Conservation (phyloP, 192 early-diverging fungal genomes). For the Coemansia sp. region DNA sequence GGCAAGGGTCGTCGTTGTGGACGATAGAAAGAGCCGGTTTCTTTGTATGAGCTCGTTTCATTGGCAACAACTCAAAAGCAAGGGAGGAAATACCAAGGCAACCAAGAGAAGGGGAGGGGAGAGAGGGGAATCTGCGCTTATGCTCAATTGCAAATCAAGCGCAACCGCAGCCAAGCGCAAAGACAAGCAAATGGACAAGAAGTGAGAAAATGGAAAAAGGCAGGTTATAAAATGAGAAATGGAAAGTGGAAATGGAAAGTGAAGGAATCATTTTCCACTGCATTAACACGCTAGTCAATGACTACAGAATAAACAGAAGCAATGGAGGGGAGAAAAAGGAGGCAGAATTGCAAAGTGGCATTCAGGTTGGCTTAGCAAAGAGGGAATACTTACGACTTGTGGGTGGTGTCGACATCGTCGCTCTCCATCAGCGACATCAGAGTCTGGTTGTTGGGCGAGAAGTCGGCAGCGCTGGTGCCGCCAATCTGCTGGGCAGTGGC, state of each 20-base stretch:
- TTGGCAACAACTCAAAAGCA: too few species aligned
- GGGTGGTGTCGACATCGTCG: slow-evolving; percentile 33
- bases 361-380: background rate
- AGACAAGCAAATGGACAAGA: slow-evolving; percentile 13
- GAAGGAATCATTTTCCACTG: too few species aligned
- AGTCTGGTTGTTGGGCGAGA: slow-evolving; percentile 49
- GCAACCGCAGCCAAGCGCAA: background rate
- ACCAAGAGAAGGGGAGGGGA: background rate
- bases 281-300: too few species aligned
- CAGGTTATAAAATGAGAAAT: background rate
- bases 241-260: background rate
- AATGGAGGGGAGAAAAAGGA: background rate
- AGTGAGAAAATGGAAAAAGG: slow-evolving; percentile 28
- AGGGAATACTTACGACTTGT: slow-evolving; percentile 45
- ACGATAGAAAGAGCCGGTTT: background rate
- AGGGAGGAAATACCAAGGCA: slow-evolving; percentile 37
- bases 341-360: background rate
- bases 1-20: background rate
- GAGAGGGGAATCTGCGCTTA: slow-evolving; percentile 17
- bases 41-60: background rate
- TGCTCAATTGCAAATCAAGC: slow-evolving; percentile 16
- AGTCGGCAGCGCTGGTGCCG: slow-evolving; percentile 38
- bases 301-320: slow-evolving; percentile 14
- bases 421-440: slow-evolving; percentile 54
- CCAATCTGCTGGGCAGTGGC: slow-evolving; percentile 30